Conservation (phyloP, 2,329 filamentous ascomycete species). For the Ambrosiella xylebori region DNA sequence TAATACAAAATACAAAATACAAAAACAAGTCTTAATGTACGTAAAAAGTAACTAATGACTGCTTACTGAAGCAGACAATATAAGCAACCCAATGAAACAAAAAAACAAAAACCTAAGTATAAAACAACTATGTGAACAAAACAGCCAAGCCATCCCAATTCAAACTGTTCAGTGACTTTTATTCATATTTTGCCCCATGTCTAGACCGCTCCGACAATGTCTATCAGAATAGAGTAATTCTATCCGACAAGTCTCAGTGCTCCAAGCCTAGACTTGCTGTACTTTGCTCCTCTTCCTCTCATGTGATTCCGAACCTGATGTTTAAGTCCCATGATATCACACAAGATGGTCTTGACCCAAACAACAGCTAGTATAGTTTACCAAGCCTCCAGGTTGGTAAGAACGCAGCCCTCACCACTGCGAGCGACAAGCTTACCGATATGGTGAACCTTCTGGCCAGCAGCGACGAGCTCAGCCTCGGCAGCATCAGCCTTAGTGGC, state of each 20-base stretch:
- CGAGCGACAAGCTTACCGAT: slow-evolving; percentile 56
- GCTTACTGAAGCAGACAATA: neutral
- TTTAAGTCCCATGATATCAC: neutral
- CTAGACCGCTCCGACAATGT: neutral
- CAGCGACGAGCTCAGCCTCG: slow-evolving; percentile 38
- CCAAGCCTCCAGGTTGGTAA: slow-evolving; percentile 13
- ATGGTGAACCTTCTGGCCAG: slow-evolving; percentile 59
- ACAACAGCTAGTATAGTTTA: neutral
- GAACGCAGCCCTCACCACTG: slow-evolving; percentile 19
- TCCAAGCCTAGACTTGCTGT: neutral
- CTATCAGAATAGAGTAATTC: neutral
- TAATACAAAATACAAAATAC: neutral
- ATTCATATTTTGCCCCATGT: neutral
- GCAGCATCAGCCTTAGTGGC: slow-evolving; percentile 45
- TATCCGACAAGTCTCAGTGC: neutral
- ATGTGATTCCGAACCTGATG: neutral
- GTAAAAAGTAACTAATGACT: neutral
- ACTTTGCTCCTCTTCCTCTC: neutral
- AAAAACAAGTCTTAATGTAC: neutral
- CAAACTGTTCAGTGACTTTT: neutral
- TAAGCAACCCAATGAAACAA: neutral
- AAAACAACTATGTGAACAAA: neutral
- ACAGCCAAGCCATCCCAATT: neutral
- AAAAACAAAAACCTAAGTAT: neutral
- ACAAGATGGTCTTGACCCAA: neutral